Evolutionary conservation across 148 eudicot species (phyloP).

Genomic region (Drosera capensis): DNA sequence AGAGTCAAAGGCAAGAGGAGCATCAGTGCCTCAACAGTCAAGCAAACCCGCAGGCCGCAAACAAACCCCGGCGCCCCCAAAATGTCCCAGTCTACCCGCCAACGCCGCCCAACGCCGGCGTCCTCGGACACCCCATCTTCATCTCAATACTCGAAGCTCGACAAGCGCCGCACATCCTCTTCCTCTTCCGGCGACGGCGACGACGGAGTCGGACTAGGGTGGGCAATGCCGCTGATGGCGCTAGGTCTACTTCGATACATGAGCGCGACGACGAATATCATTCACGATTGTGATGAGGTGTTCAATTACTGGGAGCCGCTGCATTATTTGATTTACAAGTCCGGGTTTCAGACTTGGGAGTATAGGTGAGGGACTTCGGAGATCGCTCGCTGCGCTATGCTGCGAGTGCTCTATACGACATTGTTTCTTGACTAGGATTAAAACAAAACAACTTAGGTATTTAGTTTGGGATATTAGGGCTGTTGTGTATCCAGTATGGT

Average conservation of each 20-base stretch:
- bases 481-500: no score
- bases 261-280: conserved; percentile 84
- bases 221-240: conserved; percentile 49
- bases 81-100: no score
- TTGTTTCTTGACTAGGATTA: background rate
- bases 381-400: background rate
- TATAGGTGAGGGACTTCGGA: conserved; percentile 68
- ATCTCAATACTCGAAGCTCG: conserved; percentile 46
- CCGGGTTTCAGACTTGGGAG: conserved; percentile 99
- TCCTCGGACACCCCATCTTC: no score
- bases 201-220: conserved; percentile 34
- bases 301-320: conserved; percentile 99
- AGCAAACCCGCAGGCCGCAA: no score
- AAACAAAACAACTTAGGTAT: no score
- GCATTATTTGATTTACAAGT: conserved; percentile 60
- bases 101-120: no score
- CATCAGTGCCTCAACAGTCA: no score
- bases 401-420: background rate
- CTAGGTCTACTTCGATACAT: conserved; percentile 62
- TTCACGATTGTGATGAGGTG: conserved; percentile 95
- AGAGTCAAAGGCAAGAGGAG: no score
- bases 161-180: conserved; percentile 36
- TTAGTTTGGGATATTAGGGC: no score
- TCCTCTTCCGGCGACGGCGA: conserved; percentile 22
- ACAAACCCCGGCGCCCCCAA: no score